Evolutionary conservation across 257 asterid species (phyloP).

Genomic region (Rhazya stricta): DNA sequence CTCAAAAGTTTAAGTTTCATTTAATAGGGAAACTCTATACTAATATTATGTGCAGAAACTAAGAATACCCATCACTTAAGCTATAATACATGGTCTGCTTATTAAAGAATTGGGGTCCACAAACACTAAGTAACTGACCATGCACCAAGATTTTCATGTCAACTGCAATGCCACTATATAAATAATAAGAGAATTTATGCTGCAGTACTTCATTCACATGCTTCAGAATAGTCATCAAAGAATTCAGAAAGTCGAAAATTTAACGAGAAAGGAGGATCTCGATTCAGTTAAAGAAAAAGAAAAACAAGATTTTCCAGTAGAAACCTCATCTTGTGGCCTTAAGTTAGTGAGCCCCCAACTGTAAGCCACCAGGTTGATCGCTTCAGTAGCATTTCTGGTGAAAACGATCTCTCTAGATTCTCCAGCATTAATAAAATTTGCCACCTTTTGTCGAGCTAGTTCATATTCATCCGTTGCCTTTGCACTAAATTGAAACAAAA

Average conservation of each 20-base stretch:
- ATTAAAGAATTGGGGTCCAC: background rate
- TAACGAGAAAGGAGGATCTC: background rate
- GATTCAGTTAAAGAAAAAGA: background rate
- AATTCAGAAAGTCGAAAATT: background rate
- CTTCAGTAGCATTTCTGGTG: conserved; percentile 96
- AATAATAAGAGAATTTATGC: background rate
- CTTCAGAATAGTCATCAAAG: background rate
- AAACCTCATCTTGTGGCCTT: conserved; percentile 86
- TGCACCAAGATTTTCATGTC: background rate
- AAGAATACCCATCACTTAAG: background rate
- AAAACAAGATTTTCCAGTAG: background rate
- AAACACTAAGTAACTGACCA: background rate
- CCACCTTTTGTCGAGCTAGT: conserved; percentile 81
- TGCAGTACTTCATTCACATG: background rate
- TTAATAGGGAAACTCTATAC: background rate
- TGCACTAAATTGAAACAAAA: conserved; percentile 41
- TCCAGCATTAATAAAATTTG: conserved; percentile 67
- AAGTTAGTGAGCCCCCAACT: conserved; percentile 83
- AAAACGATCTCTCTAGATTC: conserved; percentile 74
- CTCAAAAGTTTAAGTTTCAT: background rate
- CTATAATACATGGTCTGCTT: background rate
- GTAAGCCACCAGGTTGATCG: conserved; percentile 89
- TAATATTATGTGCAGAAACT: background rate
- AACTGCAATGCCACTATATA: background rate
- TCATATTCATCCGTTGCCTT: conserved; percentile 91